Base-by-base conservation (phyloP, 208 protist genomes). In the Trypanosoma melophagium region DNA sequence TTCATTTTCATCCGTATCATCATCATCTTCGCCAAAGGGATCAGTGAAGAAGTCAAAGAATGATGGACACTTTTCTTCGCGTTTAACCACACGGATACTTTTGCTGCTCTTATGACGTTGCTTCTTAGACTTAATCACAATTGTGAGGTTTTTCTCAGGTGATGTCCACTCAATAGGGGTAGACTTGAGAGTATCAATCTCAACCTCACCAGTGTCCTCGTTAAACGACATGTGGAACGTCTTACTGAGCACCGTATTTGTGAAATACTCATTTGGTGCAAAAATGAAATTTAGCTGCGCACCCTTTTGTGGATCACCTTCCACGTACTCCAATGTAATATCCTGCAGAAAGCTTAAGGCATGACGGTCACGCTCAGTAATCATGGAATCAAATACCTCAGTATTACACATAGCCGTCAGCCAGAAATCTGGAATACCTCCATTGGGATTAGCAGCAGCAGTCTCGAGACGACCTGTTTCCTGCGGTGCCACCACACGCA, bases 11-110 rank as follows among this genome's bases (percentile, higher is more conserved):
- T 74, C 38, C 22, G 41, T 57, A 7, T 72, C 66, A 8, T 81
- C 67, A 14, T 78, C 69, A 14, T 78, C 75, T 25, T 71, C 69
- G 22, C 65, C 54, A 41, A 84, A 69, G 17, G 87, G 90, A 16
- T 91, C 76, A 9, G 58, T 83, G 74, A 98, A 98, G 86, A 98
- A 97, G 71, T 90, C 90, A 65, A 98, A 98, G 81, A 98, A 98
- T 31, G 84, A 93, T 31, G 85, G 77, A 42, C 80, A 87, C 31
- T 86, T 79, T 76, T 97, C 93, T 49, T 91, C 84, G 22, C 85
- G 88, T 56, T 82, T 83, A 22, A 96, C 85, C 21, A 92, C 75
- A 55, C 93, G 86, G 44, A 91, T 90, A 61, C 80, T 77, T 24
- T 93, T 92, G 10, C 74, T 88, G 38, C 69, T 86, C 86, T 97